A percentile compares a stretch with the other conserved stretches of the same genome.
These are phyloP conservation scores for Austroboletus eburneus DNA, from an alignment of 768 basidiomycete species.

Conservation along the genomic window DNA sequence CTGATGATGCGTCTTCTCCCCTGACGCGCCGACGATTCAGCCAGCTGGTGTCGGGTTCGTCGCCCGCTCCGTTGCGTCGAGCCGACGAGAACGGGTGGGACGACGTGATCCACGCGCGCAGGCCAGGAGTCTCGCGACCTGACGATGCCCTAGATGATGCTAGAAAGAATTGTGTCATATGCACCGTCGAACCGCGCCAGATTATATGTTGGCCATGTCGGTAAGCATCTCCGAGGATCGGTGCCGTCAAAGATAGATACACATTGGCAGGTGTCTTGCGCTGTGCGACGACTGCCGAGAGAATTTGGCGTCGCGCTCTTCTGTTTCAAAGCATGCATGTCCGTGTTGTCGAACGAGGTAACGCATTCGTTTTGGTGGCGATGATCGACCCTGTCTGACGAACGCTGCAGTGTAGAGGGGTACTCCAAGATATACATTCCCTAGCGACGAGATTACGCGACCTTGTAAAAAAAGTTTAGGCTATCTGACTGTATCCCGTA, in stretches of 20 bases:
- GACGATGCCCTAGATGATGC: slow-evolving; percentile 24
- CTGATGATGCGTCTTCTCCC: slow-evolving; percentile 38
- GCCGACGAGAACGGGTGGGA: slow-evolving; percentile 25
- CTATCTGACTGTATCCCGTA: slow-evolving; percentile 5
- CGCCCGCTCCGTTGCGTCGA: slow-evolving; percentile 4
- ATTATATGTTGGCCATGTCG: slow-evolving; percentile 87
- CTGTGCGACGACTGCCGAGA: slow-evolving; percentile 52
- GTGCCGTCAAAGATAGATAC: neutral
- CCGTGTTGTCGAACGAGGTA: slow-evolving; percentile 49
- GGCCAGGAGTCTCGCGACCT: slow-evolving; percentile 18
- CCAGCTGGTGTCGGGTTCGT: slow-evolving; percentile 30
- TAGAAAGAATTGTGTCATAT: slow-evolving; percentile 60
- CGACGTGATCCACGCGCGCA: slow-evolving; percentile 28
- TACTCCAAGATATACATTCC: slow-evolving; percentile 35
- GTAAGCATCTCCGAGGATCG: slow-evolving; percentile 34
- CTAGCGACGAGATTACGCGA: too few species aligned
- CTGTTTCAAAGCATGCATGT: slow-evolving; percentile 47
- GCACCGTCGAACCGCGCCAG: slow-evolving; percentile 61
- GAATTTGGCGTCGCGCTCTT: slow-evolving; percentile 47
- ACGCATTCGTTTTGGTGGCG: neutral
- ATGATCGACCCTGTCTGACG: too few species aligned
- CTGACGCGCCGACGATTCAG: slow-evolving; percentile 48
- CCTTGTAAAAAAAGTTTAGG: neutral
- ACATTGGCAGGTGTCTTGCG: slow-evolving; percentile 40
- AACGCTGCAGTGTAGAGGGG: slow-evolving; percentile 27